Base-by-base conservation (phyloP, 2,329 filamentous ascomycete species). In the Fusarium sp. region DNA sequence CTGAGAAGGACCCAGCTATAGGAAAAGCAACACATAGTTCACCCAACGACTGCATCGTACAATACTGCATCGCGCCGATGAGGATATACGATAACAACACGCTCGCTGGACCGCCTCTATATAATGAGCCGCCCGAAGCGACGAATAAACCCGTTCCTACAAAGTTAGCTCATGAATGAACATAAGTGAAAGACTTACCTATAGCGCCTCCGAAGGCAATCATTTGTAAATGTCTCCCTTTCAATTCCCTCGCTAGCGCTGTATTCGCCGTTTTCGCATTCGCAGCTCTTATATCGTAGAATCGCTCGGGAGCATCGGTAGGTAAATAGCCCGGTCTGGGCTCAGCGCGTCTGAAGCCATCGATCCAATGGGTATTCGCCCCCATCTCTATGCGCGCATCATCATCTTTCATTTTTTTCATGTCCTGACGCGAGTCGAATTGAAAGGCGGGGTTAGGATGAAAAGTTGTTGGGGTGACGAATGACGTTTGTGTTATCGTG, bases 191-290 rank as follows among this genome's bases (percentile, higher is more conserved):
- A 29, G 14, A 54, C 79, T 44, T 82, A 89, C 92, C 92, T 76
- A 97, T 97, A 15, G 92, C 95, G 54, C 95, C 95, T 69, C 94
- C 94, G 73, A 98, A 97, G 7, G 95, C 95, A 85, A 98, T 98
- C 95, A 98, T 98, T 83, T 98, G 95, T 77, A 98, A 79, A 83
- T 98, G 95, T 52, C 94, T 86, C 15, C 90, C 90, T 81, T 96
- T 96, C 72, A 97, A 82, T 79, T 90, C 91, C 76, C 94, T 86
- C 56, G 92, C 89, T 52, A 98, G 84, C 8, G 91, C 89, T 53
- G 93, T 91, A 70, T 90, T 87, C 5, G 93, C 92, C 3, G 93
- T 95, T 77, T 94, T 91, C 70, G 92, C 83, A 77, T 93, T 87
- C 49, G 88, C 89, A 72, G 82, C 81, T 22, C 83, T 83, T 51